Conservation (phyloP, 805 yeast species). For the Ogataea trehaloabstinens region DNA sequence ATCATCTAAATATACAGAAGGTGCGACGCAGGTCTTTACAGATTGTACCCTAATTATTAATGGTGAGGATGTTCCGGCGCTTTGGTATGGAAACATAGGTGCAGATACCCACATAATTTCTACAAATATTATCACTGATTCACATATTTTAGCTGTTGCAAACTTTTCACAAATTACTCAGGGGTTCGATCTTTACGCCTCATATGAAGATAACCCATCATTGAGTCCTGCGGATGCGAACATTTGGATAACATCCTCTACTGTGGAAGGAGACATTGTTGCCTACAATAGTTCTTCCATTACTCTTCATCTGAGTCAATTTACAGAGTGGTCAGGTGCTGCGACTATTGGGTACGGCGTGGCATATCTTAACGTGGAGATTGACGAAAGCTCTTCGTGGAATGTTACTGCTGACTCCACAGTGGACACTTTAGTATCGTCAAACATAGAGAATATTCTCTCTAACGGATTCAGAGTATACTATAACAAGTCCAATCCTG, state of each 20-base stretch:
- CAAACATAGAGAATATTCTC: not conserved
- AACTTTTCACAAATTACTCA: conserved; percentile 6
- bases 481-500: conserved; percentile 4
- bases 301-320: conserved; percentile 2
- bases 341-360: conserved; percentile 4
- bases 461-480: conserved; percentile 2
- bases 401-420: conserved; percentile 3
- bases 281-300: conserved; percentile 6
- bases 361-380: conserved; percentile 1
- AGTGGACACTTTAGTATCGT: not conserved
- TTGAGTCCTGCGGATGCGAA: conserved; percentile 5
- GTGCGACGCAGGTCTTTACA: conserved; percentile 4
- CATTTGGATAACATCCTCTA: conserved; percentile 1
- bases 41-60: conserved; percentile 3
- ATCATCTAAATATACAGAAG: conserved; percentile 1
- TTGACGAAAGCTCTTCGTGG: conserved; percentile 4
- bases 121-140: conserved; percentile 1
- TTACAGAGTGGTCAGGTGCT: conserved; percentile 1
- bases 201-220: conserved; percentile 2
- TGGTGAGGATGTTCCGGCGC: conserved; percentile 5
- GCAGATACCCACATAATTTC: conserved; percentile 4
- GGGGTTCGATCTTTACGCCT: conserved; percentile 4
- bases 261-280: conserved; percentile 5
- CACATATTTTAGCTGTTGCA: conserved; percentile 6
- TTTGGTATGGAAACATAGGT: conserved; percentile 8